These are phyloP conservation scores for Irpex sp. DNA, from an alignment of 1,284 basidiomycete species.

Conservation along the genomic window DNA sequence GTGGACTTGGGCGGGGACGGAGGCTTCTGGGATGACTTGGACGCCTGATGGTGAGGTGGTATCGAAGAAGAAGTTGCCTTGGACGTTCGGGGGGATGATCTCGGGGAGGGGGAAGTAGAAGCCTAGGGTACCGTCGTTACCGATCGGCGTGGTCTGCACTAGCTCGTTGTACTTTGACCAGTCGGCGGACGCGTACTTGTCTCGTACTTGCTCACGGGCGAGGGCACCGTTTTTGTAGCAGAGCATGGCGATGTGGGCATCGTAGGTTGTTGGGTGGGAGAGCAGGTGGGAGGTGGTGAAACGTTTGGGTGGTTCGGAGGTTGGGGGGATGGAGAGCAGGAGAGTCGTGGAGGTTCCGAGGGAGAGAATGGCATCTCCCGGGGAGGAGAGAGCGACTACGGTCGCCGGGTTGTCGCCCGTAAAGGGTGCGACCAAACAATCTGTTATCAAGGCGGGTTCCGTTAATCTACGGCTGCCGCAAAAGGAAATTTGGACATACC, in stretches of 20 bases:
- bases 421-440: slow-evolving; percentile 81
- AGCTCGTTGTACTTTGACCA: slow-evolving; percentile 77
- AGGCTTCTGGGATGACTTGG: slow-evolving; percentile 30
- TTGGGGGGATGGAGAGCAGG: slow-evolving; percentile 70
- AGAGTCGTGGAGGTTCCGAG: slow-evolving; percentile 92
- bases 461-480: not conserved
- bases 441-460: slow-evolving; percentile 28
- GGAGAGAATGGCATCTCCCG: slow-evolving; percentile 85
- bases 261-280: slow-evolving; percentile 59
- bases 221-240: slow-evolving; percentile 86
- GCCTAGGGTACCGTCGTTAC: slow-evolving; percentile 59
- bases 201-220: slow-evolving; percentile 77
- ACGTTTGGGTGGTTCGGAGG: slow-evolving; percentile 56
- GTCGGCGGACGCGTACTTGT: slow-evolving; percentile 56
- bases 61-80: slow-evolving; percentile 64
- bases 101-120: slow-evolving; percentile 81
- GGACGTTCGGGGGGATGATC: slow-evolving; percentile 76
- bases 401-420: slow-evolving; percentile 94
- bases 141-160: slow-evolving; percentile 54
- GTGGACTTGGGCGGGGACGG: slow-evolving; percentile 50
- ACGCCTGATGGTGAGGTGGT: slow-evolving; percentile 18
- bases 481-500: slow-evolving; percentile 34
- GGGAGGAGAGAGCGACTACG: slow-evolving; percentile 73
- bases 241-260: slow-evolving; percentile 73
- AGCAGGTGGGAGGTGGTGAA: slow-evolving; percentile 75